These are phyloP conservation scores for Chlorella variabilis DNA, from an alignment of 163 green algal genomes.

Conservation along the genomic window DNA sequence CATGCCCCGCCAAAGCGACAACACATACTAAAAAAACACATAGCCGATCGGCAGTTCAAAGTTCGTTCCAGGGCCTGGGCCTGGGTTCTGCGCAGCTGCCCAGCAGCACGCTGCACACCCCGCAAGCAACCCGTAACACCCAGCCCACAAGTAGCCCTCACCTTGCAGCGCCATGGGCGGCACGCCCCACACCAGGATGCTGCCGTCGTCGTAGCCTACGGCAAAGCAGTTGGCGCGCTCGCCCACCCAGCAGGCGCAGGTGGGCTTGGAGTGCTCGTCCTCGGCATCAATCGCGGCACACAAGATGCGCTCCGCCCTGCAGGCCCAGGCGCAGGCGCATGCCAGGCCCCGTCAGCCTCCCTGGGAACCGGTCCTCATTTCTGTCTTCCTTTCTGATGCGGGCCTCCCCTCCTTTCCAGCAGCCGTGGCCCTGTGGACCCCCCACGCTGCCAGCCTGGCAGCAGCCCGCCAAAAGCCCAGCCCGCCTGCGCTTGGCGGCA, in stretches of 20 bases:
- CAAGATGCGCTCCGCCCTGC: conserved; percentile 42
- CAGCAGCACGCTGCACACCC: too few species aligned
- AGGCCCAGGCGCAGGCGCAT: background rate
- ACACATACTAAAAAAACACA: too few species aligned
- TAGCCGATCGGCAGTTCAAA: too few species aligned
- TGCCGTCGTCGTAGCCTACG: conserved; percentile 65
- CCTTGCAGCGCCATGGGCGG: conserved; percentile 31
- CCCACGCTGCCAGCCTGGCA: too few species aligned
- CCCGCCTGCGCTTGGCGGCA: background rate
- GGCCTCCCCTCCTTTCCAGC: too few species aligned
- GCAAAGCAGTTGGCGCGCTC: conserved; percentile 59
- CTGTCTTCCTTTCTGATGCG: too few species aligned
- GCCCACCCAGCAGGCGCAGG: conserved; percentile 65
- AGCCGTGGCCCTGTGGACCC: too few species aligned
- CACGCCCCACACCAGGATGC: conserved; percentile 62
- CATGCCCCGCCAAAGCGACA: too few species aligned
- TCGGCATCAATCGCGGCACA: conserved; percentile 14
- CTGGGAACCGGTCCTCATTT: too few species aligned
- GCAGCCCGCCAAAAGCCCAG: too few species aligned
- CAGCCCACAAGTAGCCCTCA: background rate
- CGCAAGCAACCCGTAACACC: background rate
- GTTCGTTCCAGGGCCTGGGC: too few species aligned
- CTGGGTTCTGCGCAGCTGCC: too few species aligned
- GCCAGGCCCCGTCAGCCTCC: background rate
- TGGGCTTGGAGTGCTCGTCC: conserved; percentile 45